Evolutionary conservation across 192 early-diverging fungal species (phyloP).

Genomic region (Entomortierella beljakovae): DNA sequence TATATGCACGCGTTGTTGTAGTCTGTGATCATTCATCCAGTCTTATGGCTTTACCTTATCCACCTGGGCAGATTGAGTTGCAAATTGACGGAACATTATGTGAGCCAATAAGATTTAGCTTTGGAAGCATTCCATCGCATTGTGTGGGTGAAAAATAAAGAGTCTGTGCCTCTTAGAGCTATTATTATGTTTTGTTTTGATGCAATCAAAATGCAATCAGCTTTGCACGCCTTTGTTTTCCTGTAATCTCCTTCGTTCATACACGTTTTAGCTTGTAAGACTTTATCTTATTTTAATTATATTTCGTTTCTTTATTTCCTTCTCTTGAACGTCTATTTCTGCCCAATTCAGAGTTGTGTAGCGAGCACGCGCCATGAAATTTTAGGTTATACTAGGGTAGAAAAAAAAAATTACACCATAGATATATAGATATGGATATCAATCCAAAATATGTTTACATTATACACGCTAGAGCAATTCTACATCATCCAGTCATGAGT

Average conservation of each 20-base stretch:
- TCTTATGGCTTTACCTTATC: slow-evolving; percentile 8
- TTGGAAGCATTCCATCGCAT: slow-evolving; percentile 10
- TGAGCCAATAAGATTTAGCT: slow-evolving; percentile 12
- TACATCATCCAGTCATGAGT: slow-evolving; percentile 9
- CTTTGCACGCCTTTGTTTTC: not conserved
- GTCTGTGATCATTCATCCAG: not conserved
- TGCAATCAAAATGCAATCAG: slow-evolving; percentile 2
- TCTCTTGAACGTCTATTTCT: slow-evolving; percentile 7
- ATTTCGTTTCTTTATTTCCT: not conserved
- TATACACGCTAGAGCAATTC: slow-evolving; percentile 1
- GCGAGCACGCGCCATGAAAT: slow-evolving; percentile 2
- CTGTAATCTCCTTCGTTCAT: slow-evolving; percentile 2
- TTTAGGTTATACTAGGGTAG: not conserved
- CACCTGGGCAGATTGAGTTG: not conserved
- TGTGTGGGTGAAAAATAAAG: not conserved
- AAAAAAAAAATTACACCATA: not conserved
- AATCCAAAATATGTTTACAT: too few species aligned
- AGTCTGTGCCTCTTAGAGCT: not conserved
- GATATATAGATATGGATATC: too few species aligned
- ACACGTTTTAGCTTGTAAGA: not conserved
- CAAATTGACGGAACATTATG: not conserved
- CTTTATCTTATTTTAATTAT: not conserved
- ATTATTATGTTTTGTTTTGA: not conserved
- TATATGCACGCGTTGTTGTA: not conserved
- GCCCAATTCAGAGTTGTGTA: slow-evolving; percentile 16